Conservation (phyloP, 2,329 filamentous ascomycete genomes). For the Cladosporium sp. region DNA sequence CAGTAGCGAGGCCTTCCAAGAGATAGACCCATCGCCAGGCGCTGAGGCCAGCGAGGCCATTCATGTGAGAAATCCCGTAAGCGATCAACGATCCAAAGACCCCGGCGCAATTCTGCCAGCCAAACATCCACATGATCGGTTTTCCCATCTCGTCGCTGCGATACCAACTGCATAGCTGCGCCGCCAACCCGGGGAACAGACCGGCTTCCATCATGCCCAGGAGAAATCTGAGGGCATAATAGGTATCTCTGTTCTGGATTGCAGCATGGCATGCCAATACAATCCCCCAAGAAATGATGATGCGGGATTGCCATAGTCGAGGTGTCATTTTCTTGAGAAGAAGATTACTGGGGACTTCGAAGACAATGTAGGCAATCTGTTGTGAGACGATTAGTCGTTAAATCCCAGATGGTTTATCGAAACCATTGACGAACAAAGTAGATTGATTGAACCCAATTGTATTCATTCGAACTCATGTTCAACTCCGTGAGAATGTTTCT, state of each 20-base stretch:
- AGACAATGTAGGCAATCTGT: slow-evolving; percentile 16
- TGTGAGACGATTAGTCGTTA: slow-evolving; percentile 7
- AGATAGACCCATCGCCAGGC: slow-evolving; percentile 8
- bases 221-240: slow-evolving; percentile 20
- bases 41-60: background rate
- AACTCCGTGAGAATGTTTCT: slow-evolving; percentile 38
- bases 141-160: slow-evolving; percentile 35
- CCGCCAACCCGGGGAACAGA: slow-evolving; percentile 12
- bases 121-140: slow-evolving; percentile 26
- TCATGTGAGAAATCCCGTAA: slow-evolving; percentile 34
- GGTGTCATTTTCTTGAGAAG: slow-evolving; percentile 15
- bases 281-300: slow-evolving; percentile 8
- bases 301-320: slow-evolving; percentile 17
- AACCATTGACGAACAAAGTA: slow-evolving; percentile 30
- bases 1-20: slow-evolving; percentile 44
- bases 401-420: background rate
- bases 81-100: slow-evolving; percentile 43
- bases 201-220: slow-evolving; percentile 15
- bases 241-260: slow-evolving; percentile 23
- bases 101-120: slow-evolving; percentile 43
- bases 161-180: slow-evolving; percentile 40
- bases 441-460: slow-evolving; percentile 40
- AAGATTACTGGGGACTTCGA: slow-evolving; percentile 15
- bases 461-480: slow-evolving; percentile 38
- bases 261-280: slow-evolving; percentile 28